Percentiles rank a stretch among this genome's conserved stretches.
These are phyloP conservation scores for Chaetomium sp. DNA, from an alignment of 2,329 filamentous ascomycete species.

Conservation along the genomic window DNA sequence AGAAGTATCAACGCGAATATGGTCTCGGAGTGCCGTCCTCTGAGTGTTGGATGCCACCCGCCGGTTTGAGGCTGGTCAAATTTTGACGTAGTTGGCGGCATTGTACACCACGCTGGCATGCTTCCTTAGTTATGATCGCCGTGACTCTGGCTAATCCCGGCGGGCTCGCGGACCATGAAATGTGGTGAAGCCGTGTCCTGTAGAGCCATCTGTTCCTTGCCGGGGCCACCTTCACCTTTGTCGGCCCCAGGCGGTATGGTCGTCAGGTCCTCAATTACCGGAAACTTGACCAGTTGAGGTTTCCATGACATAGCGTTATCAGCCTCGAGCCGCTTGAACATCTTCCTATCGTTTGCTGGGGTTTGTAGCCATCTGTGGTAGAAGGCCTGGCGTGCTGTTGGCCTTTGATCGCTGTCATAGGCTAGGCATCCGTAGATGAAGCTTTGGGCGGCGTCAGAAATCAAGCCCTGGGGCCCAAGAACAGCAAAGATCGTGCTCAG, in stretches of 20 bases:
- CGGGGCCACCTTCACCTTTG: too few species aligned
- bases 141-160: too few species aligned
- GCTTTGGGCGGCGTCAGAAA: conserved; percentile 33
- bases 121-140: neutral
- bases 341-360: conserved; percentile 17
- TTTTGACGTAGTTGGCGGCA: neutral
- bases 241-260: neutral
- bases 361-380: conserved; percentile 44
- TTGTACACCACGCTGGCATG: neutral
- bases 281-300: conserved; percentile 26
- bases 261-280: conserved; percentile 25
- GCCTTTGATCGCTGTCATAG: conserved; percentile 38
- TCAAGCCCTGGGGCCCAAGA: conserved; percentile 23
- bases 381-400: conserved; percentile 41
- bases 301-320: conserved; percentile 28
- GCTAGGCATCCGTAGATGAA: conserved; percentile 44
- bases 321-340: conserved; percentile 27
- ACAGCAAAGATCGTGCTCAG: conserved; percentile 20
- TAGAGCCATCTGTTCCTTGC: neutral
- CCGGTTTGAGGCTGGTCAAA: neutral
- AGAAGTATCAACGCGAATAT: neutral
- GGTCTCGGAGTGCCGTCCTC: neutral
- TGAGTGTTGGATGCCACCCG: too few species aligned
- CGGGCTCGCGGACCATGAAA: neutral
- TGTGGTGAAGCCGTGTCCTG: conserved; percentile 14